Base-by-base conservation (phyloP, 768 basidiomycete species). In the Candolleomyces aberdarensis region DNA sequence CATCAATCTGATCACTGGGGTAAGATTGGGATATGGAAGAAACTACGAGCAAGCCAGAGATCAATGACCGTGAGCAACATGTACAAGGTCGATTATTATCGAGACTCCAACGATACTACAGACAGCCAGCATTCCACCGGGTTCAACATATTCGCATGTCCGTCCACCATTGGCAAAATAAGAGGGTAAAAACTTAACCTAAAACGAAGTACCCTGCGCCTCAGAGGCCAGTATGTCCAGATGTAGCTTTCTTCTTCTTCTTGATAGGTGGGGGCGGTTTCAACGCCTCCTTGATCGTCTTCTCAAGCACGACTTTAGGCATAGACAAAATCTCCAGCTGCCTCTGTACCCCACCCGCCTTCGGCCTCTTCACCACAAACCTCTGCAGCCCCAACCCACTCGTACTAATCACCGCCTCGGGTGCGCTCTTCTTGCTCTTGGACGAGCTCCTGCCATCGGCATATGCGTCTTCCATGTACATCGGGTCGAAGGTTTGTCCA, bases 391-490 rank as follows among this genome's bases (percentile, higher is more conserved):
- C 65, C 22, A 66, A 26, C 20, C 65, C 56, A 43, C 57, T 57
- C 17, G 63, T 59, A 20, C 60, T 58, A 13, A 61, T 58, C 4
- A 66, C 51, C n/a, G 39, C 17, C 17, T 62, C 61, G 22, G 49
- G 53, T 15, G 39, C 60, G 32, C 22, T n/a, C 41, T 66, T 58
- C 17, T 57, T 56, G 32, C 26, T 40, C 53, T 48, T 29, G 8
- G 60, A n/a, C 19, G 31, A 50, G 0, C 41, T 59, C 19, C 60
- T 50, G 6, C 57, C 66, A 32, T 73, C 73, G 4, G 67, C 69
- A 29, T 71, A 70, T 2, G 66, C 69, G 19, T 72, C 69, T 29
- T 70, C 70, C 70, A 71, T 71, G 29, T 31, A 46, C 10, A 3
- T 31, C 1, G 62, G 31, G n/a, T 64, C 56, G 50, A 68, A 71